A percentile compares a stretch with the other conserved stretches of the same genome.
phyloP scores from a whole-genome alignment of 2,329 filamentous ascomycete species.

The Hymenoscyphus fraxineus region DNA sequence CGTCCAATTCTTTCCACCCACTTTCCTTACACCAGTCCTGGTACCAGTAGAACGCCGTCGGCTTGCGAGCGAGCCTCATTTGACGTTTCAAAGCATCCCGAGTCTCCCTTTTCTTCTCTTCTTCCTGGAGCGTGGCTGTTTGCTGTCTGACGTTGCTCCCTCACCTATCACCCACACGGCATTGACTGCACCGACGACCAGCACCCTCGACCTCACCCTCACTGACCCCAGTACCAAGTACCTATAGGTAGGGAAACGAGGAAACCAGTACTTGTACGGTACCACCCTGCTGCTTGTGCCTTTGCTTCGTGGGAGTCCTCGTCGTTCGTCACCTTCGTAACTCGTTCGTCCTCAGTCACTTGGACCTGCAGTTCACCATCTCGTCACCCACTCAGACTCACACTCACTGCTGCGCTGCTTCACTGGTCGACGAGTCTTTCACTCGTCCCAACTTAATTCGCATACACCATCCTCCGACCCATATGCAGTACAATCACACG shows the following conservation, averaged over 20 bases:
- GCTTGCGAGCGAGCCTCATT: slow-evolving; percentile 18
- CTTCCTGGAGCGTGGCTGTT: slow-evolving; percentile 24
- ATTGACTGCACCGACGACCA: slow-evolving; percentile 11
- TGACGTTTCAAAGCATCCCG: slow-evolving; percentile 25
- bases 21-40: slow-evolving; percentile 12
- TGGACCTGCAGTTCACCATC: slow-evolving; percentile 19
- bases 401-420: too few relatives aligned
- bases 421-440: slow-evolving; percentile 21
- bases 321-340: background rate
- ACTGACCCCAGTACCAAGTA: too few relatives aligned
- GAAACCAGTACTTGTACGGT: too few relatives aligned
- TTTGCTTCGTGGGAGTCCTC: slow-evolving; percentile 4
- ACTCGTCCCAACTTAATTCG: slow-evolving; percentile 12
- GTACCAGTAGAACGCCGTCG: slow-evolving; percentile 9
- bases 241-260: too few relatives aligned
- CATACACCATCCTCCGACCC: slow-evolving; percentile 19
- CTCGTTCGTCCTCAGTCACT: slow-evolving; percentile 10
- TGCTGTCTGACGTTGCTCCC: slow-evolving; percentile 19
- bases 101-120: slow-evolving; percentile 18
- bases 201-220: background rate
- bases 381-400: slow-evolving; percentile 5
- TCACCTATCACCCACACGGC: slow-evolving; percentile 15
- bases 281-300: background rate
- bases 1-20: slow-evolving; percentile 13
- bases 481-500: slow-evolving; percentile 26